These are phyloP conservation scores for Sarcomyxa edulis DNA, from an alignment of 768 basidiomycete genomes.

Conservation along the genomic window DNA sequence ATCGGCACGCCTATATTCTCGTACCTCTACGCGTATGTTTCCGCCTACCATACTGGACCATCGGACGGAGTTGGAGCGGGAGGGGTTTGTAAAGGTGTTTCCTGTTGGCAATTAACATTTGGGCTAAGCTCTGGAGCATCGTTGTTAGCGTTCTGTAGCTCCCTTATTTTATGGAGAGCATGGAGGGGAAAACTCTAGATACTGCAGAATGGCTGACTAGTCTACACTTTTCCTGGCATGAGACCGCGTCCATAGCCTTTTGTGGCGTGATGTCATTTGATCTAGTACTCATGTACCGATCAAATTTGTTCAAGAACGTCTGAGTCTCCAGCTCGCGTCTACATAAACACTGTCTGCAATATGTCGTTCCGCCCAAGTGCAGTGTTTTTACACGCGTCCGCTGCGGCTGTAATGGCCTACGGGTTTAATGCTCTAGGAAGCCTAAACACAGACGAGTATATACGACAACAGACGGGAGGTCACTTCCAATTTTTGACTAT, in stretches of 20 bases:
- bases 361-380: constrained; percentile 4
- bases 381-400: constrained; percentile 22
- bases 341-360: no score
- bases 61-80: no score
- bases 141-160: constrained; percentile 35
- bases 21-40: constrained; percentile 71
- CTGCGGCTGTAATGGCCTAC: constrained; percentile 28
- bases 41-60: constrained; percentile 47
- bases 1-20: constrained; percentile 73
- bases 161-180: constrained; percentile 51
- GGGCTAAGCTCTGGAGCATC: constrained; percentile 39
- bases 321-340: no score
- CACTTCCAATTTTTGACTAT: constrained; percentile 74
- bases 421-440: constrained; percentile 26
- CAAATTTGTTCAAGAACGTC: constrained; percentile 2
- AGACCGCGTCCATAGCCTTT: neutral
- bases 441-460: constrained; percentile 23
- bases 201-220: constrained; percentile 10
- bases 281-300: neutral
- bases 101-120: constrained; percentile 70
- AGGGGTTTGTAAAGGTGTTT: constrained; percentile 47
- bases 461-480: constrained; percentile 50
- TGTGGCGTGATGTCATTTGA: no score
- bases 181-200: constrained; percentile 63
- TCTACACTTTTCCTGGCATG: neutral